Evolutionary conservation across 208 protist genomes (phyloP).

Genomic region (Blastocrithidia nonstop): DNA sequence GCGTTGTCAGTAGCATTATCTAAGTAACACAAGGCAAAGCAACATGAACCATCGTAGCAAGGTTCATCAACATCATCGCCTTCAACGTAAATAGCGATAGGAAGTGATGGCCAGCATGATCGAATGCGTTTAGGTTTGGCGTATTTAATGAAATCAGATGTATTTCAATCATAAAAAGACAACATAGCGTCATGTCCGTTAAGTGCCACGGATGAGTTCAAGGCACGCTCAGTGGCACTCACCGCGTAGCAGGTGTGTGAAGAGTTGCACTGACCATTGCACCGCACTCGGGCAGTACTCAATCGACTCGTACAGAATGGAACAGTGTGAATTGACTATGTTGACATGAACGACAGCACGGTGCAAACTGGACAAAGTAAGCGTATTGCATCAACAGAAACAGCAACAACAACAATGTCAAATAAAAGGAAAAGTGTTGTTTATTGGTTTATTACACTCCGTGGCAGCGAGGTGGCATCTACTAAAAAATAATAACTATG

Average conservation of each 20-base stretch:
- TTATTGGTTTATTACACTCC: slow-evolving; percentile 43
- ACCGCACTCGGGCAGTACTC: slow-evolving; percentile 42
- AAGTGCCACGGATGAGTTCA: no score
- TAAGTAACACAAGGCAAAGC: no score
- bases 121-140: no score
- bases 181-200: no score
- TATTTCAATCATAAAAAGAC: no score
- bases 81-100: no score
- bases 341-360: slow-evolving; percentile 1
- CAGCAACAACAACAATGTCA: slow-evolving; percentile 3
- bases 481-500: neutral
- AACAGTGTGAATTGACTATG: slow-evolving; percentile 63
- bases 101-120: no score
- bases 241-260: slow-evolving; percentile 21
- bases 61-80: no score
- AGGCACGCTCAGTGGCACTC: slow-evolving; percentile 29
- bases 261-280: slow-evolving; percentile 36
- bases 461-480: neutral
- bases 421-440: slow-evolving; percentile 8
- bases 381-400: slow-evolving; percentile 1
- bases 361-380: no score
- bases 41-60: no score
- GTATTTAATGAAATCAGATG: no score
- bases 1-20: no score
- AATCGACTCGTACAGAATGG: slow-evolving; percentile 61